A percentile compares a stretch with the other conserved stretches of the same genome.
phyloP scores from a whole-genome alignment of 2,329 filamentous ascomycete genomes.

The Decorospora gaudefroyi region DNA sequence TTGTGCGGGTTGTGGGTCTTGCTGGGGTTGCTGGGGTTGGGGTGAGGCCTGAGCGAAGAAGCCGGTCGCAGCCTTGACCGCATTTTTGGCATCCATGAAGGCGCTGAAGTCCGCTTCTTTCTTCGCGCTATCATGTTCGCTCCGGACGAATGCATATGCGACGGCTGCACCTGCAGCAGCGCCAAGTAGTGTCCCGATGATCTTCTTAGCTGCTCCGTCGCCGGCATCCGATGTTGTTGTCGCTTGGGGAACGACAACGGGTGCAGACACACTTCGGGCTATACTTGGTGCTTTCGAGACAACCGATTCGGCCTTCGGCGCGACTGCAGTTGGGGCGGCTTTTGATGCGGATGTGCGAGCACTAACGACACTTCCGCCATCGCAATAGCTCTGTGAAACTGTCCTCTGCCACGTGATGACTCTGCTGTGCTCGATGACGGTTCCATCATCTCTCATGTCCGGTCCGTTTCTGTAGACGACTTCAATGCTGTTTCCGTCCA shows the following conservation, averaged over 20 bases:
- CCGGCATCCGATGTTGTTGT: conserved; percentile 39
- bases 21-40: conserved; percentile 36
- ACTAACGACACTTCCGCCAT: conserved; percentile 41
- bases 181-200: conserved; percentile 77
- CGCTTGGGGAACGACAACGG: conserved; percentile 27
- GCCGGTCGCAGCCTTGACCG: conserved; percentile 36
- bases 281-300: conserved; percentile 33
- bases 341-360: conserved; percentile 34
- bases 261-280: conserved; percentile 42
- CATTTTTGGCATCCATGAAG: conserved; percentile 41
- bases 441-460: conserved; percentile 46
- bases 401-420: conserved; percentile 51
- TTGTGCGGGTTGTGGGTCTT: conserved; percentile 41
- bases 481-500: conserved; percentile 84
- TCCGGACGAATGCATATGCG: conserved; percentile 73
- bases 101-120: conserved; percentile 51
- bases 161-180: conserved; percentile 77
- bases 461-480: conserved; percentile 64
- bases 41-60: conserved; percentile 36
- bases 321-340: conserved; percentile 29
- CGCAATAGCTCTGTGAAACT: conserved; percentile 38
- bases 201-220: conserved; percentile 62
- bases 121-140: conserved; percentile 56
- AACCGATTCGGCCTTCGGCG: conserved; percentile 34
- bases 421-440: conserved; percentile 50